These are phyloP conservation scores for Penicillium roqueforti DNA, from an alignment of 495 filamentous ascomycete species.

Conservation along the genomic window DNA sequence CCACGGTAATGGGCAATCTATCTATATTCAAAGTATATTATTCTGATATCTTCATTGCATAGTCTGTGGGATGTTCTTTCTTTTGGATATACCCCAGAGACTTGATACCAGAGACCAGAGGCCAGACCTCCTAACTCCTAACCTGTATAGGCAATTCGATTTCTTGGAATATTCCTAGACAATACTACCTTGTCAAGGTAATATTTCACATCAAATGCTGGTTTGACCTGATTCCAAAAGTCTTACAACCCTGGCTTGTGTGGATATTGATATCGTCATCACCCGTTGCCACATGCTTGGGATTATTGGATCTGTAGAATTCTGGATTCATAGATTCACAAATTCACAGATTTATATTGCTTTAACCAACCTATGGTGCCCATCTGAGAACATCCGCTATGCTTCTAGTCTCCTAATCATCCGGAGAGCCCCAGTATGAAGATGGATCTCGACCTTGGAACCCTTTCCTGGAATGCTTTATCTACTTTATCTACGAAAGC, in stretches of 20 bases:
- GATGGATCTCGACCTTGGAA: background rate
- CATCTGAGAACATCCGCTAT: background rate
- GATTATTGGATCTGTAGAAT: background rate
- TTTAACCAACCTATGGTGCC: background rate
- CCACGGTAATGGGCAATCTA: background rate
- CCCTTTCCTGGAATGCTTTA: conserved; percentile 2
- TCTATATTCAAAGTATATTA: too few relatives aligned
- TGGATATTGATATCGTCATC: conserved; percentile 17
- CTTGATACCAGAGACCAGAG: background rate
- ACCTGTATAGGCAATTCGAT: background rate
- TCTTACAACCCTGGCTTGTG: background rate
- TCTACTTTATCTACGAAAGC: too few relatives aligned
- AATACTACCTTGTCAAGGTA: background rate
- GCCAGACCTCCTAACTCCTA: background rate
- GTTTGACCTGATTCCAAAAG: conserved; percentile 2
- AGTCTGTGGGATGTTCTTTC: background rate
- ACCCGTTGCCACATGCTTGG: conserved; percentile 14
- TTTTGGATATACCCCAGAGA: background rate
- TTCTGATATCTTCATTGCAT: too few relatives aligned
- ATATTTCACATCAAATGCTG: background rate
- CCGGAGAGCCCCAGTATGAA: background rate
- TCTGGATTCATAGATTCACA: conserved; percentile 1
- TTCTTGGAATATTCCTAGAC: background rate
- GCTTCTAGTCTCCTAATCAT: background rate
- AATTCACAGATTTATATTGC: background rate